Evolutionary conservation across 2,329 filamentous ascomycete genomes (phyloP), one percentile per base, ranked within the genome.

Genomic region (Penicillium sclerotigenum): DNA sequence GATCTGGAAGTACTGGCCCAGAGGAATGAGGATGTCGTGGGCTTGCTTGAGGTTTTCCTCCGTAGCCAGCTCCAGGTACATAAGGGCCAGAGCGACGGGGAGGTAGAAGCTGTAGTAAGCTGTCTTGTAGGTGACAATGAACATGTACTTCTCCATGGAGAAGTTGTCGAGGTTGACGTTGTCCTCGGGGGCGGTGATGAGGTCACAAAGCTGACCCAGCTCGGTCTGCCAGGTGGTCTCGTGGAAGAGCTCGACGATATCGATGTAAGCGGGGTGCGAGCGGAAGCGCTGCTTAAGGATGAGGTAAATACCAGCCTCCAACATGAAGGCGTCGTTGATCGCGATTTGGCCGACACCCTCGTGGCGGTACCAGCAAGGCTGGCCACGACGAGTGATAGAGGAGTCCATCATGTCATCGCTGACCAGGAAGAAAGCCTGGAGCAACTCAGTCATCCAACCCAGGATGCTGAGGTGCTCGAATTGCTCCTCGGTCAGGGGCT

Each of bases 41-140:
- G 91, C 88, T 71, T 89, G 88, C 79, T 93, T 88, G 59, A 99
- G 86, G 81, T 97, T 97, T 77, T 89, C 85, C 28, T 87, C 85
- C 9, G 91, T 94, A 22, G 93, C 94, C 58, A 92, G 82, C 71
- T 91, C 87, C 65, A 92, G 85, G 77, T 91, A 88, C 80, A 93
- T 82, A 67, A 99, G 82, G 5, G 94, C 90, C 42, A 99, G 84
- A 10, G 91, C 93, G 54, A 99, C 91, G 57, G 94, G 94, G 14
- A 99, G 88, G 80, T 97, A 97, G 83, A 99, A 99, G 71, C 89
- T 95, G 83, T 99, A 99, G 82, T 95, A 99, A 49, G 94, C 92
- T 24, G 94, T 99, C 86, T 99, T 99, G 87, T 96, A 97, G 78
- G 96, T 90, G 79, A 99, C 94, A 71, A 99, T 99, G 83, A 97